Percentiles rank a stretch among this genome's conserved stretches.
phyloP scores from a whole-genome alignment of 208 protist genomes.

The Trypanosoma vivax region DNA sequence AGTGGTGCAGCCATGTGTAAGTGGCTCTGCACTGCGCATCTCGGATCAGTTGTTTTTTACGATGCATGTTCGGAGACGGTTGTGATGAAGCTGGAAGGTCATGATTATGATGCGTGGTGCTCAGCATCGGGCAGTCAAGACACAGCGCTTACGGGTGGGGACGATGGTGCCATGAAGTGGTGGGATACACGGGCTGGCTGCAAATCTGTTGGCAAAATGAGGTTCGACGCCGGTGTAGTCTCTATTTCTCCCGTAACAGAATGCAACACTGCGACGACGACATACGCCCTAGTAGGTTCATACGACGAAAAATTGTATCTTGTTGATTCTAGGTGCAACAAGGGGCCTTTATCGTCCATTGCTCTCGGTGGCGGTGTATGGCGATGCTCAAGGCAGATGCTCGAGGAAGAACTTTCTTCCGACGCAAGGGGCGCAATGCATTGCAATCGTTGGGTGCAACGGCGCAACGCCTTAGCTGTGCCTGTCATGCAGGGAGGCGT shows the following conservation, averaged over 20 bases:
- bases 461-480: conserved; percentile 42
- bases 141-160: conserved; percentile 59
- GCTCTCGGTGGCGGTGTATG: conserved; percentile 74
- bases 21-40: conserved; percentile 64
- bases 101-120: conserved; percentile 86
- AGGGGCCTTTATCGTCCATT: conserved; percentile 35
- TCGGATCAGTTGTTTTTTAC: conserved; percentile 49
- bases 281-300: conserved; percentile 60
- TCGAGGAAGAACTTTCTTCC: not conserved
- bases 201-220: conserved; percentile 22
- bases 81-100: conserved; percentile 32
- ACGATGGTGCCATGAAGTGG: conserved; percentile 66
- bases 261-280: conserved; percentile 15
- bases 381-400: conserved; percentile 55
- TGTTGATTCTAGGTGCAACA: conserved; percentile 45
- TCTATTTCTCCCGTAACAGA: conserved; percentile 56
- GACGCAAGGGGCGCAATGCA: conserved; percentile 1
- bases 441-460: conserved; percentile 32
- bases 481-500: conserved; percentile 84
- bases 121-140: conserved; percentile 23
- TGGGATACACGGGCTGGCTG: conserved; percentile 38
- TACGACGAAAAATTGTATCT: conserved; percentile 79
- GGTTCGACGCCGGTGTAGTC: conserved; percentile 72
- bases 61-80: conserved; percentile 20
- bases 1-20: not conserved